phyloP scores from a whole-genome alignment of 371 early-diverging fungal genomes.

The Mortierella sp. region DNA sequence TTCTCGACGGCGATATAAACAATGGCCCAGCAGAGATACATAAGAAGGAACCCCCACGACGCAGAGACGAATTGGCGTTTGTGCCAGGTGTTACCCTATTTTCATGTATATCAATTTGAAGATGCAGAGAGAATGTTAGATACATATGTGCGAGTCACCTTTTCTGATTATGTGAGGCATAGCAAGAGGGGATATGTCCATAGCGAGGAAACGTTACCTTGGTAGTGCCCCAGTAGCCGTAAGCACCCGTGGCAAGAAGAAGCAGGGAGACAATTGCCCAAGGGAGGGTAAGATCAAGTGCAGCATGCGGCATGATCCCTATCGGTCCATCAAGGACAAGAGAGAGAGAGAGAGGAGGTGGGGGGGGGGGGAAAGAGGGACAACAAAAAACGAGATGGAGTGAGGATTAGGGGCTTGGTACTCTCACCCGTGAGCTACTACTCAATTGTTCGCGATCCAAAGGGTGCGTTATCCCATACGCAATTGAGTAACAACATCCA shows the following conservation, averaged over 20 bases:
- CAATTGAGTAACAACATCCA: too few species aligned
- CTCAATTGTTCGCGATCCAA: background rate
- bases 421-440: background rate
- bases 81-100: slow-evolving; percentile 48
- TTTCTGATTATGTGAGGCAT: background rate
- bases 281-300: slow-evolving; percentile 39
- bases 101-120: background rate
- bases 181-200: background rate
- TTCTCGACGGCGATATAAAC: slow-evolving; percentile 53
- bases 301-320: slow-evolving; percentile 59
- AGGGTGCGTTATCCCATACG: background rate
- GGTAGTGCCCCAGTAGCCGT: slow-evolving; percentile 38
- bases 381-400: background rate
- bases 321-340: background rate
- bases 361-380: too few species aligned
- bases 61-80: slow-evolving; percentile 51
- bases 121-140: background rate
- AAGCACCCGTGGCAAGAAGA: slow-evolving; percentile 31
- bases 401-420: background rate
- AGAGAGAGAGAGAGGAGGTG: background rate
- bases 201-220: slow-evolving; percentile 21
- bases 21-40: slow-evolving; percentile 54
- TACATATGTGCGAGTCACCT: background rate
- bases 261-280: slow-evolving; percentile 51
- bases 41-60: slow-evolving; percentile 52